Percentiles rank a stretch among this genome's conserved stretches.
Evolutionary conservation across 2,329 filamentous ascomycete species (phyloP).

Genomic region (Monilinia laxa): DNA sequence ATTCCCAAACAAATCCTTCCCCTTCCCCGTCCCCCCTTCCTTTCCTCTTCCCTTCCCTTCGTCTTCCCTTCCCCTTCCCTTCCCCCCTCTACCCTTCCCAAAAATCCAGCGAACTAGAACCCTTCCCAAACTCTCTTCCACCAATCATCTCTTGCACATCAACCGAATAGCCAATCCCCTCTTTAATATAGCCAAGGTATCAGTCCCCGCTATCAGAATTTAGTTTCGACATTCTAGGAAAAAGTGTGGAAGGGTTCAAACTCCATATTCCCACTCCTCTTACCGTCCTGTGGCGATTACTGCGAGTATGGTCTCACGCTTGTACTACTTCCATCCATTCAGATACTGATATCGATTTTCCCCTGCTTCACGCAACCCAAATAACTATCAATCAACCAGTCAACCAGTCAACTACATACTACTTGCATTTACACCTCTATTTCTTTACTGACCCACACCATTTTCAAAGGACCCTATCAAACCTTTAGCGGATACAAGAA

Average conservation of each 20-base stretch:
- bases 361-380: slow-evolving; percentile 15
- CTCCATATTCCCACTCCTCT: slow-evolving; percentile 17
- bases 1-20: no score
- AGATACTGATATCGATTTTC: slow-evolving; percentile 9
- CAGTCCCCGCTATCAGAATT: slow-evolving; percentile 17
- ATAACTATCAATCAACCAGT: background rate
- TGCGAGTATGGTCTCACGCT: slow-evolving; percentile 17
- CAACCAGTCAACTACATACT: background rate
- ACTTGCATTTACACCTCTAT: slow-evolving; percentile 16
- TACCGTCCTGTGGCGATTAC: slow-evolving; percentile 19
- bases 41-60: no score
- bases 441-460: slow-evolving; percentile 21
- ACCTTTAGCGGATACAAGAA: slow-evolving; percentile 20
- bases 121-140: slow-evolving; percentile 1
- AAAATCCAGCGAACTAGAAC: background rate
- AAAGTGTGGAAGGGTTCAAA: slow-evolving; percentile 18
- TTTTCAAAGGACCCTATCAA: slow-evolving; percentile 20
- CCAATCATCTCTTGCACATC: background rate
- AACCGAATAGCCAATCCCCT: slow-evolving; percentile 3
- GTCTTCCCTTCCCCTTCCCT: no score
- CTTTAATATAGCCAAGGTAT: background rate
- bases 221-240: slow-evolving; percentile 15
- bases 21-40: no score
- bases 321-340: slow-evolving; percentile 14
- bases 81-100: no score